Base-by-base conservation (phyloP, 805 yeast genomes). In the Ogataea polymorpha region DNA sequence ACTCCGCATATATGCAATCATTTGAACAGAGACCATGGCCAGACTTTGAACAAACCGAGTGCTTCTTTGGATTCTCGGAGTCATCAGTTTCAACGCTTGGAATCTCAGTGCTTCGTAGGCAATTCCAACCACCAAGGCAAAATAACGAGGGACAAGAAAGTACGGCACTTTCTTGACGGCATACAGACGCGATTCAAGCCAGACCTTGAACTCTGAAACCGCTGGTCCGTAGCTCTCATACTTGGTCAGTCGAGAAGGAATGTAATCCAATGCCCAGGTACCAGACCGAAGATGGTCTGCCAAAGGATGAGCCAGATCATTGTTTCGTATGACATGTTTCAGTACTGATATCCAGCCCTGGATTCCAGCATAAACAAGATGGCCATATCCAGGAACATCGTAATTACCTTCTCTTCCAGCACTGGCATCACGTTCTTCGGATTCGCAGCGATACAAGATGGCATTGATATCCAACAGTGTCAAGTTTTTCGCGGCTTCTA, bases 301-400 rank as follows among this genome's bases (percentile, higher is more conserved):
- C 18, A 90, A 49, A 0, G 97, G 90, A 56, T 87, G 95, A 0
- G 90, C 93, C 20, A 91, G 70, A 50, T 90, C 80, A 56, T 91
- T 91, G 29, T 68, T 65, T 57, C 71, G 68, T 17, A 89, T 80
- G 2, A 88, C 74, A 21, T 68, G 59, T 42, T 77, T 72, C 49
- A 91, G 62, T 1, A 80, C 82, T 0, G 87, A 70, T 33, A 80
- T 76, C 96, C 96, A 91, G 1, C 99, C 98, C 61, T 88, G 95
- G 16, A 93, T 66, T 9, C 99, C 99, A 29, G 96, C 90, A 62
- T 87, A 91, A 0, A 80, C 83, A 33, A 90, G 66, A 12, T 68
- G 67, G 0, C 97, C 97, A 60, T 74, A 67, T 23, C 73, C 69
- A 1, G 98, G 97, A 34, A 91, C 71, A 35, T 65, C 60, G 63